These are phyloP conservation scores for Lupinus albus DNA, from an alignment of 306 rosid genomes.

Conservation along the genomic window DNA sequence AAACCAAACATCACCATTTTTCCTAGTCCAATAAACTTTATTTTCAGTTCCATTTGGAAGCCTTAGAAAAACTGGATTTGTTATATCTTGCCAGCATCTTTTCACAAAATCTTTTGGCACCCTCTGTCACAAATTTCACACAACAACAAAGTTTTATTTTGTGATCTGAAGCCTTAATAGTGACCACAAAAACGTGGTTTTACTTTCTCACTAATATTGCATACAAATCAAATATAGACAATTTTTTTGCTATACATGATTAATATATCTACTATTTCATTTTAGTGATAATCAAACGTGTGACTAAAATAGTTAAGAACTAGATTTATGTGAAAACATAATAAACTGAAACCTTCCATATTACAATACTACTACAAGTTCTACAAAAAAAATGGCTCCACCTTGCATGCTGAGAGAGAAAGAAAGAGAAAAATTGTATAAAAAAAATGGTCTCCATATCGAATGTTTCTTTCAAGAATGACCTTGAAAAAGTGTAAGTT, in stretches of 20 bases:
- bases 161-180: too few species aligned
- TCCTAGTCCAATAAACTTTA: constrained; percentile 26
- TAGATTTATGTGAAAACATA: not conserved
- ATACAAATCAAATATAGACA: not conserved
- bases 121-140: not conserved
- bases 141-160: too few species aligned
- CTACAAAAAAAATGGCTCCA: too few species aligned
- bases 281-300: not conserved
- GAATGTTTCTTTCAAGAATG: constrained; percentile 3
- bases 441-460: not conserved
- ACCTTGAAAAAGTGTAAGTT: constrained; percentile 19
- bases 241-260: not conserved
- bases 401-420: not conserved
- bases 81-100: constrained; percentile 27
- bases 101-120: constrained; percentile 26
- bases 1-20: constrained; percentile 23
- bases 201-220: not conserved
- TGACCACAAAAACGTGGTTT: too few species aligned
- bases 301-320: not conserved
- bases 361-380: not conserved
- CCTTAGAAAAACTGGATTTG: constrained; percentile 16
- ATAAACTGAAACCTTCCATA: not conserved
- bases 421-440: too few species aligned
- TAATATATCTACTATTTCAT: too few species aligned
- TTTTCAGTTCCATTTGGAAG: constrained; percentile 40